These are phyloP conservation scores for Phytophthora agathidicida DNA, from an alignment of 352 stramenopile species.

Conservation along the genomic window DNA sequence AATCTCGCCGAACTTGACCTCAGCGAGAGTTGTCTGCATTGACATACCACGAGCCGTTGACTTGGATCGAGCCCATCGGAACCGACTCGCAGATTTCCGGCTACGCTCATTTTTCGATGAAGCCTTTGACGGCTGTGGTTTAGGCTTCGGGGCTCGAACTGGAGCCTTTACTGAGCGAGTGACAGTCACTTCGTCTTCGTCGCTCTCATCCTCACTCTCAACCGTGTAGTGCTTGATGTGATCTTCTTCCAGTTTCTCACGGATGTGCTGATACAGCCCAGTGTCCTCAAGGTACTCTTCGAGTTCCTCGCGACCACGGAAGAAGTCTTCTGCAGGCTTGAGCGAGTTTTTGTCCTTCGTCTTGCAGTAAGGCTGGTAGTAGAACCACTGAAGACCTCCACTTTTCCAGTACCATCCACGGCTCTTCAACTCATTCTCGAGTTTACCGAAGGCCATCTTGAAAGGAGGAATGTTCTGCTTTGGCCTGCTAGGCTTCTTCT, in stretches of 20 bases:
- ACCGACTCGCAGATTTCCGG: slow-evolving; percentile 15
- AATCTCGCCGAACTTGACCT: slow-evolving; percentile 73
- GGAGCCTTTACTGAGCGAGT: not conserved
- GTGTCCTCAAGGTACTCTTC: slow-evolving; percentile 48
- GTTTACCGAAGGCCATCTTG: slow-evolving; percentile 62
- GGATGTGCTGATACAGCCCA: slow-evolving; percentile 50
- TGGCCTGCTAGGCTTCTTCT: slow-evolving; percentile 22
- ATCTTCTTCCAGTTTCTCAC: slow-evolving; percentile 42
- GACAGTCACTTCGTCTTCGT: not conserved
- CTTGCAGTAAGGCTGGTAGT: slow-evolving; percentile 62
- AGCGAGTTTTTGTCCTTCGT: slow-evolving; percentile 33
- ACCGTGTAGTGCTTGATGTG: slow-evolving; percentile 28
- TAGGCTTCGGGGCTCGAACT: not conserved
- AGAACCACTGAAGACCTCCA: slow-evolving; percentile 46
- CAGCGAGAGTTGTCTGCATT: slow-evolving; percentile 25
- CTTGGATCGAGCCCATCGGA: slow-evolving; percentile 29
- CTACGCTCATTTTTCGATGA: not conserved
- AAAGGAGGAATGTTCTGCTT: slow-evolving; percentile 51
- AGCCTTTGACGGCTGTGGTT: slow-evolving; percentile 1
- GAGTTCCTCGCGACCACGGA: slow-evolving; percentile 46
- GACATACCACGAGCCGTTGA: slow-evolving; percentile 24
- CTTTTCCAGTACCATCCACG: slow-evolving; percentile 76
- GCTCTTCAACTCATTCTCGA: slow-evolving; percentile 57
- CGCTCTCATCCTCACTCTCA: slow-evolving; percentile 20
- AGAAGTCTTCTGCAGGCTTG: slow-evolving; percentile 48